Conservation (phyloP, 2,329 filamentous ascomycete genomes). For the Fusarium globosum region DNA sequence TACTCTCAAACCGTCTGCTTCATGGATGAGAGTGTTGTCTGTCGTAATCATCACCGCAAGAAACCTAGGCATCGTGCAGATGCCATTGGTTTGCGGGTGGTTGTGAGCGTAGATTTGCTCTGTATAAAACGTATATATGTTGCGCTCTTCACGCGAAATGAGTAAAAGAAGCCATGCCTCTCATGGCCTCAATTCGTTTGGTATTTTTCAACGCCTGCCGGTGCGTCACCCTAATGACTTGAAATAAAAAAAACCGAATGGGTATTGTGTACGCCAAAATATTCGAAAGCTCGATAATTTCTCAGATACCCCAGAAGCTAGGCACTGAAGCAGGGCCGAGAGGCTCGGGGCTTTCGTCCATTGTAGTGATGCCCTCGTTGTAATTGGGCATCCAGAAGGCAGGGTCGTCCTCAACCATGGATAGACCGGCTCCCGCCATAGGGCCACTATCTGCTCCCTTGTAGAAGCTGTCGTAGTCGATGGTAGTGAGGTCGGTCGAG, state of each 20-base stretch:
- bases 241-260: conserved; percentile 45
- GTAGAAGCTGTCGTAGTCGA: conserved; percentile 68
- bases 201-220: conserved; percentile 44
- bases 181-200: conserved; percentile 34
- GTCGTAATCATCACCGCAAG: conserved; percentile 42
- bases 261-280: conserved; percentile 49
- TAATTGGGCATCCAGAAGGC: conserved; percentile 63
- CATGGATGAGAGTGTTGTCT: conserved; percentile 38
- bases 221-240: conserved; percentile 40
- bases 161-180: conserved; percentile 34
- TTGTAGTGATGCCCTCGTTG: conserved; percentile 51
- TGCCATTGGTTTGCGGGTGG: conserved; percentile 4
- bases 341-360: conserved; percentile 52
- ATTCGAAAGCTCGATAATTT: conserved; percentile 33
- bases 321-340: conserved; percentile 47
- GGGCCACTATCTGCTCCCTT: conserved; percentile 57
- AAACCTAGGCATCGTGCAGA: conserved; percentile 5
- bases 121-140: conserved; percentile 44
- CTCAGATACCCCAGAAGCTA: conserved; percentile 53
- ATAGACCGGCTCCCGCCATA: conserved; percentile 56
- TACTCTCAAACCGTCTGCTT: conserved; percentile 29
- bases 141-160: conserved; percentile 39
- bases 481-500: conserved; percentile 58
- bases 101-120: conserved; percentile 37
- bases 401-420: conserved; percentile 64